Base-by-base conservation (phyloP, 148 eudicot species). In the Rhododendron mucronatum region DNA sequence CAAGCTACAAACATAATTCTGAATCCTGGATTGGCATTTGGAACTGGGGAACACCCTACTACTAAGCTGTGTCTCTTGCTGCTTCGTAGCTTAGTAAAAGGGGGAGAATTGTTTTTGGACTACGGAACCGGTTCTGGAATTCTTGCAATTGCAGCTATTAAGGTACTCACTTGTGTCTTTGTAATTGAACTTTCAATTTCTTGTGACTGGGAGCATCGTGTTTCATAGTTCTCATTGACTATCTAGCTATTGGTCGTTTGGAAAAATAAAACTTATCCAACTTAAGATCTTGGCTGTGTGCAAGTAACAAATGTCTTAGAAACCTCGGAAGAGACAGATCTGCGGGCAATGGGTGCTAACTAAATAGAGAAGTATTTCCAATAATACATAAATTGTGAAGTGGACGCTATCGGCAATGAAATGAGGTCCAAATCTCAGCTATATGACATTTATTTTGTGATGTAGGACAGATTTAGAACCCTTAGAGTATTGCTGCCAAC, bases 41-140 rank as follows among this genome's bases (percentile, higher is more conserved):
- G 99, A 89, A 96, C 96, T 47, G 99, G 99, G 82, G 99, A 96
- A 89, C 99, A 96, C 87, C 93, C 99, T 82, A 96, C 98, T 35
- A 96, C 99, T 39, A 96, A 95, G 89, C 87, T 94, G 90, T 96
- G 98, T 91, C 89, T 96, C 28, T 86, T 90, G 85, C 88, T 95
- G 84, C 91, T 96, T 80, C 96, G 87, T 85, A 84, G 85, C 78
- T 87, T 91, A 67, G 89, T 96, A 53, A 94, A 92, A 88, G 99
- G 98, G 83, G 95, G 96, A 81, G 98, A 96, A 87, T 80, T 77
- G 51, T 91, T 96, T 84, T 89, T 96, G 88, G 99, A 96, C 89
- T 96, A 96, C 81, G 99, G 99, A 85, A 95, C 98, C 57, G 98
- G 99, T 82, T 95, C 99, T 21, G 99, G 99, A 51, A 90, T 96